Evolutionary conservation across 2,329 filamentous ascomycete genomes (phyloP).

Genomic region (Curvularia eragrostidis): DNA sequence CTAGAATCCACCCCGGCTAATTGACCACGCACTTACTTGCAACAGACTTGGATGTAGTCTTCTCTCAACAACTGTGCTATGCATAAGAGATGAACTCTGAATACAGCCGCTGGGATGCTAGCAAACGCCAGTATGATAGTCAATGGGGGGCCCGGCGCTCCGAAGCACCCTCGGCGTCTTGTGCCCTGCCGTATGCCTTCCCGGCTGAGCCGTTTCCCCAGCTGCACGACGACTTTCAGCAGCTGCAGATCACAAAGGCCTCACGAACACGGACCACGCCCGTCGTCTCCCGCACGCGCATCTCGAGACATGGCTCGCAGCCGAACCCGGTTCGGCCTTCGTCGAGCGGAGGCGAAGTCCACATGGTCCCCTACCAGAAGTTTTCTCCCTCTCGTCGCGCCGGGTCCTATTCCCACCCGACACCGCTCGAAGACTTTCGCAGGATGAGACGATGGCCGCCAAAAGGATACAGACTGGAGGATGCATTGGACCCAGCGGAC

Average conservation of each 20-base stretch:
- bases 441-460: conserved; percentile 50
- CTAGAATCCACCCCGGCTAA: conserved; percentile 2
- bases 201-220: conserved; percentile 34
- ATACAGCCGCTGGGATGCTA: conserved; percentile 44
- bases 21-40: conserved; percentile 34
- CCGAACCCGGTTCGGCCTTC: conserved; percentile 40
- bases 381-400: conserved; percentile 37
- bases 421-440: conserved; percentile 48
- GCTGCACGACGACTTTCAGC: conserved; percentile 32
- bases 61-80: conserved; percentile 38
- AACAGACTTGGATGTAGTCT: conserved; percentile 30
- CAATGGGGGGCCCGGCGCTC: conserved; percentile 35
- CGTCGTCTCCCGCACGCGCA: conserved; percentile 43
- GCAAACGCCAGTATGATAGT: conserved; percentile 40
- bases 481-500: conserved; percentile 39
- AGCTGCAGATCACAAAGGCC: conserved; percentile 38
- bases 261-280: conserved; percentile 45
- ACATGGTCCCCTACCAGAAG: conserved; percentile 35
- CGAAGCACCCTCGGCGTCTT: conserved; percentile 33
- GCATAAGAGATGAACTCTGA: conserved; percentile 49
- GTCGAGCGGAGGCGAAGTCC: conserved; percentile 42
- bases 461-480: conserved; percentile 45
- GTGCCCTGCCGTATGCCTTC: conserved; percentile 36
- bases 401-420: conserved; percentile 47
- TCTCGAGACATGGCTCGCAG: conserved; percentile 48